A percentile compares a stretch with the other conserved stretches of the same genome.
Conservation (phyloP, 2,329 filamentous ascomycete species). For the Canariomyces notabilis region DNA sequence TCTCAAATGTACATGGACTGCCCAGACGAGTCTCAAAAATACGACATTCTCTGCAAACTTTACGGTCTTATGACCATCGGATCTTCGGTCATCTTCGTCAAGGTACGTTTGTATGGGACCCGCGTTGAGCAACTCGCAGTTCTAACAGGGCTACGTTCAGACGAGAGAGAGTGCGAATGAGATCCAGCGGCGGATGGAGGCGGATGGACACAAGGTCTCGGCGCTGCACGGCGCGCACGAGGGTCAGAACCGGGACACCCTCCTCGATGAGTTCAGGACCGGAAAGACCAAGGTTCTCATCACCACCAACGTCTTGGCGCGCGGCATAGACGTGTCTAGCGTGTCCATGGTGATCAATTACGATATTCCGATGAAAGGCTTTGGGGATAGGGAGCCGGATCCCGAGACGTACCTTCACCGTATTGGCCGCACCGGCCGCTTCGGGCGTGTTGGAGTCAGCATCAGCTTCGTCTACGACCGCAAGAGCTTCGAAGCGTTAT, state of each 20-base stretch:
- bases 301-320: slow-evolving; percentile 92
- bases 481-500: slow-evolving; percentile 72
- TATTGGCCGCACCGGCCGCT: slow-evolving; percentile 93
- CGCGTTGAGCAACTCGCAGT: not conserved
- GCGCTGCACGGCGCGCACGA: slow-evolving; percentile 87
- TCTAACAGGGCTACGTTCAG: slow-evolving; percentile 37
- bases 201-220: slow-evolving; percentile 86
- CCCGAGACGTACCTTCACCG: slow-evolving; percentile 95
- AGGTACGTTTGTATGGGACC: slow-evolving; percentile 47
- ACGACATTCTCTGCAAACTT: slow-evolving; percentile 80
- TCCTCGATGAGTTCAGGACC: slow-evolving; percentile 80
- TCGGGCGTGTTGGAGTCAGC: slow-evolving; percentile 91
- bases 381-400: slow-evolving; percentile 77
- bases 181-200: slow-evolving; percentile 80
- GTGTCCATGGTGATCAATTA: slow-evolving; percentile 99
- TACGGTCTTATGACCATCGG: slow-evolving; percentile 96
- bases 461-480: slow-evolving; percentile 91
- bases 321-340: slow-evolving; percentile 85
- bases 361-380: slow-evolving; percentile 70
- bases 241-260: slow-evolving; percentile 71
- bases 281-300: slow-evolving; percentile 94
- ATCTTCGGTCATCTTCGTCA: slow-evolving; percentile 97
- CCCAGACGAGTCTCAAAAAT: slow-evolving; percentile 74
- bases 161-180: slow-evolving; percentile 79
- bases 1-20: slow-evolving; percentile 98